Evolutionary conservation across 768 basidiomycete genomes (phyloP).

Genomic region (Dendrothele bispora): DNA sequence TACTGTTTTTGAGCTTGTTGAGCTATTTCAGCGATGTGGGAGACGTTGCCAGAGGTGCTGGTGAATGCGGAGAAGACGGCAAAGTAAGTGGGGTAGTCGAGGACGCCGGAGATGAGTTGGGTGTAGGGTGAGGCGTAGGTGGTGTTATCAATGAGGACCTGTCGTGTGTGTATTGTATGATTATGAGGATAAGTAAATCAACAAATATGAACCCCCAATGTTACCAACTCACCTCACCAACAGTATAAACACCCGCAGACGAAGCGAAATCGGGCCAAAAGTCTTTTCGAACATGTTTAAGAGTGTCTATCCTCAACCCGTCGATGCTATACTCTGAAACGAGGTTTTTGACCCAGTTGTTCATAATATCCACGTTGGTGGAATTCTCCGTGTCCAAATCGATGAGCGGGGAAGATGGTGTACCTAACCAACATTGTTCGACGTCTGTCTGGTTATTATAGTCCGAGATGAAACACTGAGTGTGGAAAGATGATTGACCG

Average conservation of each 20-base stretch:
- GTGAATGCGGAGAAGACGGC: constrained; percentile 52
- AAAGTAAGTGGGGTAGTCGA: constrained; percentile 62
- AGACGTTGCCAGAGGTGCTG: constrained; percentile 53
- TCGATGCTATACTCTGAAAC: constrained; percentile 62
- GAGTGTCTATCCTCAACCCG: constrained; percentile 70
- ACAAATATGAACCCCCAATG: too few relatives aligned
- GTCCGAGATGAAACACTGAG: constrained; percentile 66
- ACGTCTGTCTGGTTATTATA: constrained; percentile 54
- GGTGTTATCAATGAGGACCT: constrained; percentile 22
- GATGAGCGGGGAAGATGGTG: constrained; percentile 57
- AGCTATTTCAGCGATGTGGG: constrained; percentile 22
- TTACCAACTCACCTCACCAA: constrained; percentile 64
- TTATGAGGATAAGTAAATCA: too few relatives aligned
- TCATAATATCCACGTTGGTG: constrained; percentile 50
- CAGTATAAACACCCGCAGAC: constrained; percentile 67
- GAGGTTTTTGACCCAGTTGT: constrained; percentile 59
- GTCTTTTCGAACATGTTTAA: constrained; percentile 55
- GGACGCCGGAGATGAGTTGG: constrained; percentile 50
- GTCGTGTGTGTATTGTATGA: too few relatives aligned
- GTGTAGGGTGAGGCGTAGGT: constrained; percentile 42
- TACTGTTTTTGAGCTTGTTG: constrained; percentile 42
- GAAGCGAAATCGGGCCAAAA: constrained; percentile 70
- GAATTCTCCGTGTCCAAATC: constrained; percentile 73
- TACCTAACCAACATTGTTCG: constrained; percentile 79
- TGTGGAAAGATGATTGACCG: constrained; percentile 45